Base-by-base conservation (phyloP, 192 early-diverging fungal genomes). In the Backusella tarrabulga region DNA sequence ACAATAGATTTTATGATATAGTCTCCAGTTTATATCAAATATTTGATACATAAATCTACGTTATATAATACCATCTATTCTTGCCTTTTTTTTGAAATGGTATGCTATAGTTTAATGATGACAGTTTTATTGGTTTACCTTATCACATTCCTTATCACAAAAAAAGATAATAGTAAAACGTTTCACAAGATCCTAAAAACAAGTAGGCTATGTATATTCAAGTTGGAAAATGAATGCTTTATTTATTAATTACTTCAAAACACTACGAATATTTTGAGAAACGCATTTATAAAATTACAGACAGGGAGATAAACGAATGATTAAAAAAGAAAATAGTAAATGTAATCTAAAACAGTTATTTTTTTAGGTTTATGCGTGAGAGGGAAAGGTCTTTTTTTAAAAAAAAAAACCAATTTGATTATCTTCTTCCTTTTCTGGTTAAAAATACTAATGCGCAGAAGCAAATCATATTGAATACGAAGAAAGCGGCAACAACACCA, bases 401-500 rank as follows among this genome's bases (percentile, higher is more conserved):
- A 21, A 56, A 54, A 54, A 23, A 56, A 56, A 26, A 6, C 8
- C 8, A 9, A 23, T 56, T n/a, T 23, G 6, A 44, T 77, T 72
- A 82, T 68, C 80, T 66, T 41, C 80, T 50, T 21, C 70, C 73
- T 35, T 72, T 74, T 41, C 77, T 41, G 63, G 85, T 85, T 84
- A 75, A 85, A 60, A 79, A 84, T 29, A 87, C 72, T 40, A 81
- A 78, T 34, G 69, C 75, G 21, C 82, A 44, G 72, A 80, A 85
- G 1, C 90, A 80, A 19, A 86, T 7, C n/a, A 89, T 69, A 72
- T 95, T 94, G 78, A 93, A 92, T 1, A 73, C 76, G n/a, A 83
- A 82, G 77, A 90, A 93, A 4, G 83, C 85, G 17, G 86, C 83
- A 71, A 95, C 56, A 60, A 94, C 90, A 40, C 90, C 89, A 74